Percentiles rank a stretch among this genome's conserved stretches.
phyloP scores from a whole-genome alignment of 164 flowering plant species.

The Paratinospora sagittata region DNA sequence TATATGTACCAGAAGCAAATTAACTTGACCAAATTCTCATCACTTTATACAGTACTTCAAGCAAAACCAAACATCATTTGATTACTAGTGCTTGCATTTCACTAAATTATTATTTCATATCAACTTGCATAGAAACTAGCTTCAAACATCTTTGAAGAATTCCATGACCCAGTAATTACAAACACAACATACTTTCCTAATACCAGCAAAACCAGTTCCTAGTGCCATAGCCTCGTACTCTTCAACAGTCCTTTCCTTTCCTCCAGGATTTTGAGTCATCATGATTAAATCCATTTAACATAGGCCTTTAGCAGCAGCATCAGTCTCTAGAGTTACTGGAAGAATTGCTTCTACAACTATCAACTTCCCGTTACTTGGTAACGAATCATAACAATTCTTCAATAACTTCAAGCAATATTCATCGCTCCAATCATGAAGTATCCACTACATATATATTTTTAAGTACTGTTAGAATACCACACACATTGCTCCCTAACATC shows the following conservation, averaged over 20 bases:
- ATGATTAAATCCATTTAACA: conserved; percentile 10
- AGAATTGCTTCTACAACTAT: conserved; percentile 14
- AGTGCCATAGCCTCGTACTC: conserved; percentile 21
- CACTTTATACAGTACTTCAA: too few relatives aligned
- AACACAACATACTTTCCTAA: conserved; percentile 11
- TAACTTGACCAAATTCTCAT: too few relatives aligned
- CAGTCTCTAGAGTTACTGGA: neutral
- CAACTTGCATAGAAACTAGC: too few relatives aligned
- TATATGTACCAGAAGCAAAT: too few relatives aligned
- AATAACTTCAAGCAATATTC: conserved; percentile 18
- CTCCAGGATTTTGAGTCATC: conserved; percentile 17
- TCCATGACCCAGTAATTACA: conserved; percentile 23
- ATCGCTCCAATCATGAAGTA: conserved; percentile 26
- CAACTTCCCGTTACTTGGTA: conserved; percentile 23
- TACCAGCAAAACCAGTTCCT: conserved; percentile 14
- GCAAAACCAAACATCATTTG: neutral
- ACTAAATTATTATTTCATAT: neutral
- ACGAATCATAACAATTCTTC: conserved; percentile 24
- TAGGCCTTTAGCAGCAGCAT: neutral
- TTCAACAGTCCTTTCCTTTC: conserved; percentile 18
- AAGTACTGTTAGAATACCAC: too few relatives aligned
- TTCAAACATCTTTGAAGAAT: conserved; percentile 9
- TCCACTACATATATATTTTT: conserved; percentile 8
- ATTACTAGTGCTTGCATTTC: neutral
- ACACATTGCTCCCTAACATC: neutral